Evolutionary conservation across 441 rosid species (phyloP).

Genomic region (Mallotus japonicus): DNA sequence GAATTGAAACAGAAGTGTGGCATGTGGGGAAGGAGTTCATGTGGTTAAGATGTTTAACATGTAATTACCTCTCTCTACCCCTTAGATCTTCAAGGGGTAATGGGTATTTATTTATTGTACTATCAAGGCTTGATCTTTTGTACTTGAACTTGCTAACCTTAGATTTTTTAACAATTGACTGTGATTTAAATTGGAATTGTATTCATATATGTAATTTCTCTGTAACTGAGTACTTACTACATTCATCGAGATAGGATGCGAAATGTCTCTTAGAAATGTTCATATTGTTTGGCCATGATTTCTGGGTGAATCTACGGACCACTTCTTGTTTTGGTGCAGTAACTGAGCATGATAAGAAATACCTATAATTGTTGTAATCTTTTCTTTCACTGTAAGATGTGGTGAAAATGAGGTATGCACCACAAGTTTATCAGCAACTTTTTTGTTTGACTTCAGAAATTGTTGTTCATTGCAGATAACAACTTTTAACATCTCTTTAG

Average conservation of each 20-base stretch:
- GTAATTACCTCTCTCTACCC: neutral
- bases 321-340: no score
- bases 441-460: conserved; percentile 8
- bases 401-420: neutral
- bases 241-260: neutral
- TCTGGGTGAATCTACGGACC: neutral
- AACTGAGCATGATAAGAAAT: neutral
- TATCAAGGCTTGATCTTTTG: neutral
- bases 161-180: neutral
- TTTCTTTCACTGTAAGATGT: neutral
- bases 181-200: neutral
- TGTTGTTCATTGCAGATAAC: conserved; percentile 47
- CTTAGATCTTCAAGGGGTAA: neutral
- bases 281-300: neutral
- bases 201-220: neutral
- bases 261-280: neutral
- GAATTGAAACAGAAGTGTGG: neutral
- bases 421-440: neutral
- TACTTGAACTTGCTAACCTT: neutral
- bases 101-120: neutral
- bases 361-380: neutral
- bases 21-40: neutral
- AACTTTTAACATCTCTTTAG: conserved; percentile 57
- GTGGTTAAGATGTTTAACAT: neutral
- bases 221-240: neutral